Base-by-base conservation (phyloP, 495 filamentous ascomycete genomes). In the Penicillium pulvis region DNA sequence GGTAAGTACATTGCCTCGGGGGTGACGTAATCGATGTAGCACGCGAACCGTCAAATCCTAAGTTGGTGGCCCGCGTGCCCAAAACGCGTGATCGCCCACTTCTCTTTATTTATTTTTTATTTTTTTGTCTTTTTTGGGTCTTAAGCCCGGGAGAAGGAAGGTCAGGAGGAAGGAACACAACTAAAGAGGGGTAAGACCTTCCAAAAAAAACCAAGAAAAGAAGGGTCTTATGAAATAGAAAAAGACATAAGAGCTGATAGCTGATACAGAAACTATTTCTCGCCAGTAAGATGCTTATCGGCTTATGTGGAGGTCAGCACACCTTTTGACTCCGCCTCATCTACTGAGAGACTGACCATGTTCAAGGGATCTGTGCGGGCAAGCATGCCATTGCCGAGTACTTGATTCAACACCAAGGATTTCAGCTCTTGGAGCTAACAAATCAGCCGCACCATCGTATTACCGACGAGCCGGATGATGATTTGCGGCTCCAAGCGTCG, bases 351-450 rank as follows among this genome's bases (percentile, higher is more conserved):
- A 51, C 60, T 59, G 59, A 69, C 51, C 50, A 50, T 39, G 41
- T 35, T 66, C 26, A 67, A 95, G 93, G 88, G 56, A 91, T 96
- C 56, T 97, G 91, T 71, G 86, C 93, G 31, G 94, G 94, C 58
- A 97, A 96, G 74, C 84, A 85, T 64, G 88, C 91, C 11, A 86
- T 97, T 45, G 91, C 92, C 48, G 79, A 88, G 31, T 96, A 93
- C 66, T 82, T 98, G 12, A 83, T 90, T 57, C 75, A 89, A 26
- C 77, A 90, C 42, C 85, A 96, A 67, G 87, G 81, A 26, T 98
- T 97, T 66, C 83, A 67, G 52, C 68, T 75, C 30, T 65, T 78
- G 20, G 68, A 74, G 58, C 60, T 80, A 28, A 57, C 59, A 30
- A 61, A 39, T 35, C 71, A 59, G 42, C 47, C 52, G 31, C 51